Percentiles rank a stretch among this genome's conserved stretches.
These are phyloP conservation scores for Phlebopus sp. DNA, from an alignment of 1,284 basidiomycete genomes.

Conservation along the genomic window DNA sequence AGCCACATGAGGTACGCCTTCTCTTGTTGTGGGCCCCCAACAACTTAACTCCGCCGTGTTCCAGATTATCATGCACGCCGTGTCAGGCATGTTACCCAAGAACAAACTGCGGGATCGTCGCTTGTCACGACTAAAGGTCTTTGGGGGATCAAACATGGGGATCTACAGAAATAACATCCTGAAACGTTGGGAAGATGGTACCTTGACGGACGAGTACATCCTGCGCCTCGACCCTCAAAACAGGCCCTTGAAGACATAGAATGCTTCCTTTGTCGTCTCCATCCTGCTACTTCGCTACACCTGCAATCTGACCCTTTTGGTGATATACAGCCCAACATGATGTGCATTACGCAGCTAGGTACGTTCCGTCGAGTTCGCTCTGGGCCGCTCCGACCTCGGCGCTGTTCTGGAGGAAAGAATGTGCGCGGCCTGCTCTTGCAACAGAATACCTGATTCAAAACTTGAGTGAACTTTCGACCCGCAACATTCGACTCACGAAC, in stretches of 20 bases:
- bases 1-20: slow-evolving; percentile 85
- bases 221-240: slow-evolving; percentile 31
- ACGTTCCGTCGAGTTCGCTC: slow-evolving; percentile 1
- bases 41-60: slow-evolving; percentile 1
- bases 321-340: not conserved
- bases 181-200: slow-evolving; percentile 76
- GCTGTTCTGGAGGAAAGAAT: slow-evolving; percentile 13
- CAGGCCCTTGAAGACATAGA: slow-evolving; percentile 15
- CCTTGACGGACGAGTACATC: slow-evolving; percentile 51
- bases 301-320: slow-evolving; percentile 7
- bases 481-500: slow-evolving; percentile 35
- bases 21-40: not conserved
- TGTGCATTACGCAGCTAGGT: not conserved
- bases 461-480: slow-evolving; percentile 6
- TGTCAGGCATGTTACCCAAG: slow-evolving; percentile 95
- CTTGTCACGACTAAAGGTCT: slow-evolving; percentile 83
- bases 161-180: slow-evolving; percentile 66
- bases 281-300: slow-evolving; percentile 6
- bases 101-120: slow-evolving; percentile 88
- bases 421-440: slow-evolving; percentile 60
- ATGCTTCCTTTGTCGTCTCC: not conserved
- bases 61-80: slow-evolving; percentile 92
- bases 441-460: slow-evolving; percentile 51
- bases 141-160: slow-evolving; percentile 72
- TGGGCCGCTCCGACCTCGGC: slow-evolving; percentile 12